Conservation (phyloP, 148 eudicot genomes). For the Bassia scoparia region DNA sequence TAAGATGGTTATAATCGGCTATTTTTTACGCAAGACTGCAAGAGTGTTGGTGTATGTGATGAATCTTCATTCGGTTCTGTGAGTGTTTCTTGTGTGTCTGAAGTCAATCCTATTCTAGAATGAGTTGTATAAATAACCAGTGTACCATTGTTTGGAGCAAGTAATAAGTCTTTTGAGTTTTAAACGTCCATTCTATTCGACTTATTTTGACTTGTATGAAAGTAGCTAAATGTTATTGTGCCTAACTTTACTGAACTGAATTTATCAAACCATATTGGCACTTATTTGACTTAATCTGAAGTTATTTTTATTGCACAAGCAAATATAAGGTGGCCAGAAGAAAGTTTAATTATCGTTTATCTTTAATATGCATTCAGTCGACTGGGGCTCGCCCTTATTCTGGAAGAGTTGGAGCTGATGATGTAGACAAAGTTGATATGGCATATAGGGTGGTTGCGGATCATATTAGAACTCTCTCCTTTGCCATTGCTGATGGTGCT, state of each 20-base stretch:
- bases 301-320: too few species aligned
- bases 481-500: constrained; percentile 99
- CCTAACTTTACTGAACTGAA: too few species aligned
- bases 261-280: too few species aligned
- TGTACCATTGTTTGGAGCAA: not conserved
- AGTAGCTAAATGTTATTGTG: too few species aligned
- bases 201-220: too few species aligned
- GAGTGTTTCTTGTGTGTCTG: not conserved
- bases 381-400: constrained; percentile 77
- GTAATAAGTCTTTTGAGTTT: not conserved
- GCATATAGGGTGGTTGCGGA: constrained; percentile 98
- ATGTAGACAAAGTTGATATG: constrained; percentile 86
- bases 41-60: not conserved
- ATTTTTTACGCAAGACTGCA: too few species aligned
- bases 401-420: constrained; percentile 89
- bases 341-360: not conserved
- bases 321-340: too few species aligned
- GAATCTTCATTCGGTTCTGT: not conserved
- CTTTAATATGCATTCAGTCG: constrained; percentile 40
- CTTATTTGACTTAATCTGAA: too few species aligned
- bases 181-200: not conserved
- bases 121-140: not conserved
- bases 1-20: too few species aligned
- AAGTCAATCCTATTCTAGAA: not conserved
- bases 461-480: constrained; percentile 96